A percentile compares a stretch with the other conserved stretches of the same genome.
Evolutionary conservation across 1,284 basidiomycete genomes (phyloP).

Genomic region (Rhodotorula sp.): DNA sequence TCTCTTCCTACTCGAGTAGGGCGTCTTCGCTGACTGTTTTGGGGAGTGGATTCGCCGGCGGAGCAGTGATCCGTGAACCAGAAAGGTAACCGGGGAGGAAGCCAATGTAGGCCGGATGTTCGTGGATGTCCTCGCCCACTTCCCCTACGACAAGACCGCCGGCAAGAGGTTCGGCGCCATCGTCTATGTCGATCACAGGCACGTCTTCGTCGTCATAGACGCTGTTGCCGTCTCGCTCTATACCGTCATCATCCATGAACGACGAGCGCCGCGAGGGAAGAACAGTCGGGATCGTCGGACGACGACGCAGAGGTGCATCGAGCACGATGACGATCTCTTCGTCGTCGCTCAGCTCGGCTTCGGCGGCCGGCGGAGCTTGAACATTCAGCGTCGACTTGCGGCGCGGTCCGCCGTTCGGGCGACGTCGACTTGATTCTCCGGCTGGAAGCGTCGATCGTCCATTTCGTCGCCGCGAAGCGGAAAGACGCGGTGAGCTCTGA

Average conservation of each 20-base stretch:
- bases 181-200: slow-evolving; percentile 24
- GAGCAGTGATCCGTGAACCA: not conserved
- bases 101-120: slow-evolving; percentile 25
- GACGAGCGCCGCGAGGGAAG: slow-evolving; percentile 13
- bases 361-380: not conserved
- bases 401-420: not conserved
- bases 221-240: slow-evolving; percentile 5
- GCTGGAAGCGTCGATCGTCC: not conserved
- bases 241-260: slow-evolving; percentile 8
- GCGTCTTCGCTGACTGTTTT: too few species aligned
- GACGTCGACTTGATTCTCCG: not conserved
- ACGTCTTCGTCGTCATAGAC: slow-evolving; percentile 26
- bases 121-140: slow-evolving; percentile 1
- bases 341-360: slow-evolving; percentile 14
- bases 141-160: slow-evolving; percentile 1
- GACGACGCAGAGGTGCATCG: slow-evolving; percentile 15
- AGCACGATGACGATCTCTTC: slow-evolving; percentile 38
- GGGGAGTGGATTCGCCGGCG: too few species aligned
- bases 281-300: not conserved
- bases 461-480: not conserved
- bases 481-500: not conserved
- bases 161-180: slow-evolving; percentile 10
- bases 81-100: slow-evolving; percentile 31
- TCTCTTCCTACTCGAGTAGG: too few species aligned
- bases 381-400: not conserved